Conservation (phyloP, 495 filamentous ascomycete genomes). For the Xylaria longipes region DNA sequence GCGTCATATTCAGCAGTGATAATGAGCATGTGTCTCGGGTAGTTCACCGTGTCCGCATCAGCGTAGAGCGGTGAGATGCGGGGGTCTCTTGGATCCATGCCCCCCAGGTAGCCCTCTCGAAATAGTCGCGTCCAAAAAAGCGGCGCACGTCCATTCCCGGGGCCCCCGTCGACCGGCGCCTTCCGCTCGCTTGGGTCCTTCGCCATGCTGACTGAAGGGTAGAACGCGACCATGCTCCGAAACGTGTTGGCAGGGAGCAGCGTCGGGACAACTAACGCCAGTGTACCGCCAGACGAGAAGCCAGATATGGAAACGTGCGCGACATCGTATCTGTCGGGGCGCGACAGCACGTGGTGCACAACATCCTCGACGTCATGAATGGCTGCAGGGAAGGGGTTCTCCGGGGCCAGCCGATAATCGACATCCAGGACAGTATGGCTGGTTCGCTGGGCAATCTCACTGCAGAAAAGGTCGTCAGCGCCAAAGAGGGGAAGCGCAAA, state of each 20-base stretch:
- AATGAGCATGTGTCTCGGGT: constrained; percentile 50
- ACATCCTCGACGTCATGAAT: constrained; percentile 51
- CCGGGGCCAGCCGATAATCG: constrained; percentile 50
- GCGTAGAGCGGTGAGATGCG: constrained; percentile 55
- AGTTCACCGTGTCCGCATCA: constrained; percentile 39
- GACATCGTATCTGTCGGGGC: constrained; percentile 44
- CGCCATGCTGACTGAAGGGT: constrained; percentile 49
- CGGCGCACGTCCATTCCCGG: constrained; percentile 18
- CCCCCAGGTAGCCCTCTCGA: constrained; percentile 35
- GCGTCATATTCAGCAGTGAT: constrained; percentile 53
- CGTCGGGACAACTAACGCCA: constrained; percentile 48
- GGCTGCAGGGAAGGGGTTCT: constrained; percentile 35
- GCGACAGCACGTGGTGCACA: constrained; percentile 43
- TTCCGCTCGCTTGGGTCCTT: constrained; percentile 32
- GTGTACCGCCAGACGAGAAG: constrained; percentile 54
- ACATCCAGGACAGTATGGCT: constrained; percentile 52
- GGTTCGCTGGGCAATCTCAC: constrained; percentile 43
- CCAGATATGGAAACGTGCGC: constrained; percentile 50
- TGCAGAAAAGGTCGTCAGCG: constrained; percentile 52
- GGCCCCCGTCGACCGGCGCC: constrained; percentile 24
- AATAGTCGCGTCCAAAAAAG: constrained; percentile 29
- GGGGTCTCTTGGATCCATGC: constrained; percentile 50
- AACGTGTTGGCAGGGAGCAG: constrained; percentile 51
- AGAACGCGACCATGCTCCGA: constrained; percentile 49
- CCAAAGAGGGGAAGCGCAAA: constrained; percentile 53